phyloP scores from a whole-genome alignment of 805 yeast genomes.

The Ogataea pilisensis region DNA sequence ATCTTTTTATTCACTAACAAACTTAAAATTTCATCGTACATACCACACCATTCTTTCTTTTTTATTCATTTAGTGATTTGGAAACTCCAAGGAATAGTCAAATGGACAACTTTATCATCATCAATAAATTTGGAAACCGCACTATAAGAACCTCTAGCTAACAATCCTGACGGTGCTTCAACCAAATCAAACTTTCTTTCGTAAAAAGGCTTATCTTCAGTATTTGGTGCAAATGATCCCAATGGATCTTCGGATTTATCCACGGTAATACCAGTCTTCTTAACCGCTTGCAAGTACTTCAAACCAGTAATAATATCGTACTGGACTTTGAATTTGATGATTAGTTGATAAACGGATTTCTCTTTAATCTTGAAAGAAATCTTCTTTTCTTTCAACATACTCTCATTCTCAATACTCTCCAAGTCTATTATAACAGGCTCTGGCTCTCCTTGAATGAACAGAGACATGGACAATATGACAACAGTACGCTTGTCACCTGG shows the following conservation, averaged over 20 bases:
- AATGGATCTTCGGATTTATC: constrained; percentile 84
- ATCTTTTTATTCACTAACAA: no score
- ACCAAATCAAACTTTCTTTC: constrained; percentile 65
- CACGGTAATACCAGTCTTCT: constrained; percentile 83
- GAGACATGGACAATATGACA: constrained; percentile 72
- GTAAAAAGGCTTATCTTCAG: constrained; percentile 74
- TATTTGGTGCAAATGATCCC: constrained; percentile 89
- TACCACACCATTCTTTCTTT: not conserved
- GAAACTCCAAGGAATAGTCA: constrained; percentile 80
- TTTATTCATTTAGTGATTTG: constrained; percentile 56
- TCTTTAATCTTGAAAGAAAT: constrained; percentile 76
- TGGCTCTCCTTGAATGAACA: constrained; percentile 58
- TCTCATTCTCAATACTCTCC: constrained; percentile 54
- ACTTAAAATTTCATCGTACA: constrained; percentile 1
- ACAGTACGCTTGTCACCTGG: constrained; percentile 74
- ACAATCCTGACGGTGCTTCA: constrained; percentile 87
- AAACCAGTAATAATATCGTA: constrained; percentile 83
- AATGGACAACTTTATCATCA: constrained; percentile 74
- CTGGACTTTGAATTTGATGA: constrained; percentile 77
- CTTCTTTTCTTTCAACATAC: constrained; percentile 45
- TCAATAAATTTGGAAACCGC: constrained; percentile 82
- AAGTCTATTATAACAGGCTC: constrained; percentile 64
- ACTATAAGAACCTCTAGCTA: constrained; percentile 82
- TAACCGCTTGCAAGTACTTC: constrained; percentile 77
- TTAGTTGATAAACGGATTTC: constrained; percentile 66